phyloP scores from a whole-genome alignment of 768 basidiomycete genomes.

The Nevesoporus exiguus region DNA sequence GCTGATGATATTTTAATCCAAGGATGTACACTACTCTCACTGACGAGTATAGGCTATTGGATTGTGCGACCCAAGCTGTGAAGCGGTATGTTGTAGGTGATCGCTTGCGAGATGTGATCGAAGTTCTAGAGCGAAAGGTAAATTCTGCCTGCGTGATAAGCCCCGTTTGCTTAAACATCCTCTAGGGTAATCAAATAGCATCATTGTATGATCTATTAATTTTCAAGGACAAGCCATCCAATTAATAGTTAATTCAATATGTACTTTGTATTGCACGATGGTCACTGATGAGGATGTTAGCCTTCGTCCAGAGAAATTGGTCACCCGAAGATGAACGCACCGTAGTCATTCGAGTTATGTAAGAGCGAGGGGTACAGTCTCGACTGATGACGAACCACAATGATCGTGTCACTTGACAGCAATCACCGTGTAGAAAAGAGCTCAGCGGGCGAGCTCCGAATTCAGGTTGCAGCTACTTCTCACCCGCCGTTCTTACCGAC shows the following conservation, averaged over 20 bases:
- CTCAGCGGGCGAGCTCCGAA: no score
- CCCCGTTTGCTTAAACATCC: background rate
- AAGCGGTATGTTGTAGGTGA: conserved; percentile 85
- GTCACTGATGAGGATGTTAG: no score
- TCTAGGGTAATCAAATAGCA: conserved; percentile 91
- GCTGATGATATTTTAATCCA: conserved; percentile 11
- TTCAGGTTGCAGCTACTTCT: no score
- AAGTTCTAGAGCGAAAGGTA: conserved; percentile 90
- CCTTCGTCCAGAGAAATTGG: no score
- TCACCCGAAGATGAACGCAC: no score
- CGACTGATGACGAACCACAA: no score
- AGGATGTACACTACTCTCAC: conserved; percentile 91
- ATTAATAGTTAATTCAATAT: conserved; percentile 1
- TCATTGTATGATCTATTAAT: conserved; percentile 79
- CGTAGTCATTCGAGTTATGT: no score
- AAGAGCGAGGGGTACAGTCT: no score
- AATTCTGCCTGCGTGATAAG: conserved; percentile 3
- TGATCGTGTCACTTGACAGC: no score
- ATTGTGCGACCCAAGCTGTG: conserved; percentile 73
- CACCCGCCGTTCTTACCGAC: no score
- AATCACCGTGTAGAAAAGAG: no score
- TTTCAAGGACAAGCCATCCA: conserved; percentile 65
- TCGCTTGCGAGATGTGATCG: conserved; percentile 89
- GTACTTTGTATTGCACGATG: no score
- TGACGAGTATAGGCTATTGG: conserved; percentile 90